Base-by-base conservation (phyloP, 305 asterid species). In the Andrographis paniculata region DNA sequence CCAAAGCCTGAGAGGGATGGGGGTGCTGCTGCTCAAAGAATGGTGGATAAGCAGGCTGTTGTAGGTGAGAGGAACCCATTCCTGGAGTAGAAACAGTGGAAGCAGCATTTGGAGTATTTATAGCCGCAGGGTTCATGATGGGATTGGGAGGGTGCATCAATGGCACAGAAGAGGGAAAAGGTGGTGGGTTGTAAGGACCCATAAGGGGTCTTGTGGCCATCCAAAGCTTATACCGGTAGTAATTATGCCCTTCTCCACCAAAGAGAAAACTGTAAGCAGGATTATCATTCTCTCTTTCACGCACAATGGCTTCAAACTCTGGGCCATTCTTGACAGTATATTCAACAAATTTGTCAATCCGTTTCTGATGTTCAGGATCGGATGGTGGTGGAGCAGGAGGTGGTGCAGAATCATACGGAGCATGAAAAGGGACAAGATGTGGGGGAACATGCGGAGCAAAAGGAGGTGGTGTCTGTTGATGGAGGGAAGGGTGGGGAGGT, bases 291-390 rank as follows among this genome's bases (percentile, higher is more conserved):
- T 89, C 94, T 56, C 94, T 79, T 63, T 89, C 95, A 45, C 97
- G 93, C 36, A 89, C 91, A 78, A 89, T 78, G 53, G 87, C 89
- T 72, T 89, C 97, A 63, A 89, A 85, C 63, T 82, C 97, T 0
- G 97, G 97, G 42, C 95, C 97, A 47, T 85, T 89, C 72, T 89
- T 89, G 59, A 79, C 83, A 49, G 91, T 74, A 76, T 89, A 89
- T 60, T 89, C 97, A 17, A 77, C 88, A 65, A 82, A 59, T 58
- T 85, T 89, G 66, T 89, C 97, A 16, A 89, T 89, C 30, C 95
- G 86, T 62, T 89, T 89, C 57, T 75, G 95, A 48, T 82, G 87
- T 59, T 89, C 97, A 12, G 87, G 80, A 48, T 89, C 97, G 48
- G 89, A 66, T 19, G 97, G 97, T 10, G 95, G 93, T 45, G 93